phyloP scores from a whole-genome alignment of 768 basidiomycete species.

The Suillus subluteus region DNA sequence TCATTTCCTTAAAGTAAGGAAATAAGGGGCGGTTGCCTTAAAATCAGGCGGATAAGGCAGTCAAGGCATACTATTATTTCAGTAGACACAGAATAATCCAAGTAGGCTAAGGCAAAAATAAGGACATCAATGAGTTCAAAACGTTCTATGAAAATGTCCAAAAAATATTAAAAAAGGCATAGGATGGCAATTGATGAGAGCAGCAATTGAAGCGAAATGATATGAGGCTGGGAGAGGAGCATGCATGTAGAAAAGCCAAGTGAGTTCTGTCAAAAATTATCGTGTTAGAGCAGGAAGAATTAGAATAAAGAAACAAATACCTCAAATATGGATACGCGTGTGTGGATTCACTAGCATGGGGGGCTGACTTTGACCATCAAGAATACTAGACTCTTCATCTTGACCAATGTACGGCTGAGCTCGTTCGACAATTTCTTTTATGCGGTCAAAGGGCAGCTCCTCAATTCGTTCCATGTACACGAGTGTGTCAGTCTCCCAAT shows the following conservation, averaged over 20 bases:
- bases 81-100: not conserved
- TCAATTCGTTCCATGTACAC: too few relatives aligned
- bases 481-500: too few relatives aligned
- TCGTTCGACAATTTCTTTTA: too few relatives aligned
- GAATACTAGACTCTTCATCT: not conserved
- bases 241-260: not conserved
- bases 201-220: not conserved
- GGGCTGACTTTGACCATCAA: too few relatives aligned
- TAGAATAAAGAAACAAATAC: not conserved
- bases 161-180: not conserved
- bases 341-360: not conserved
- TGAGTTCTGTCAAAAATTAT: not conserved
- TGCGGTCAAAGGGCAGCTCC: too few relatives aligned
- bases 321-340: not conserved
- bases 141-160: constrained; percentile 1
- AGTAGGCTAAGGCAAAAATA: not conserved
- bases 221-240: not conserved
- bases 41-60: not conserved
- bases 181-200: not conserved
- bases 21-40: not conserved
- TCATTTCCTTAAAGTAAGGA: not conserved
- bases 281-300: not conserved
- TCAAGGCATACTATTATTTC: not conserved
- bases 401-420: too few relatives aligned
- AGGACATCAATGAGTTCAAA: not conserved